Conservation (phyloP, 768 basidiomycete genomes). For the Rhizopogon roseolus region DNA sequence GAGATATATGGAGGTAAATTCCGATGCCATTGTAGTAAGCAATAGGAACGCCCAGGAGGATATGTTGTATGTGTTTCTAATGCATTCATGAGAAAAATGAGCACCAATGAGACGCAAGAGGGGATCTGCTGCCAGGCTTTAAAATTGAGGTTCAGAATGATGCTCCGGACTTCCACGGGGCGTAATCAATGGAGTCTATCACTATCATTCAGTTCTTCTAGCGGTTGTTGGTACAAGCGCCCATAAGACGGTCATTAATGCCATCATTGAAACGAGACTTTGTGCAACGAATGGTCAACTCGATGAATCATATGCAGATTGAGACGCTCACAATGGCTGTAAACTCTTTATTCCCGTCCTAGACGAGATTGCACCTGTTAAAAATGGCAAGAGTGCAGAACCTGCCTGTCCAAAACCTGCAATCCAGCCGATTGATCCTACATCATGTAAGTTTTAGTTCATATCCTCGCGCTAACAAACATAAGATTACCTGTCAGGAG, state of each 20-base stretch:
- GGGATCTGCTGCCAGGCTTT: too few species aligned
- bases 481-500: constrained; percentile 22
- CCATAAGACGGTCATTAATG: constrained; percentile 37
- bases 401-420: constrained; percentile 48
- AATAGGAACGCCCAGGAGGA: too few species aligned
- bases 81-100: too few species aligned
- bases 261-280: constrained; percentile 38
- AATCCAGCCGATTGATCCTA: constrained; percentile 43
- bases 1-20: too few species aligned
- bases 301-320: background rate
- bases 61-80: too few species aligned
- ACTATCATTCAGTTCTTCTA: background rate
- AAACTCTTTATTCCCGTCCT: constrained; percentile 38
- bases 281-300: background rate
- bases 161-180: too few species aligned
- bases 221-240: constrained; percentile 30
- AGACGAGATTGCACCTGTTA: constrained; percentile 40
- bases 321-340: constrained; percentile 41
- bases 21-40: too few species aligned
- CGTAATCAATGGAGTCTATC: background rate
- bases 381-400: constrained; percentile 46
- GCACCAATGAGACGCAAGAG: too few species aligned
- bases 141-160: too few species aligned
- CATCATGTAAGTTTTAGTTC: constrained; percentile 25
- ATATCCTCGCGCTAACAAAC: constrained; percentile 12